Evolutionary conservation across 495 filamentous ascomycete genomes (phyloP).

Genomic region (Letharia lupina): DNA sequence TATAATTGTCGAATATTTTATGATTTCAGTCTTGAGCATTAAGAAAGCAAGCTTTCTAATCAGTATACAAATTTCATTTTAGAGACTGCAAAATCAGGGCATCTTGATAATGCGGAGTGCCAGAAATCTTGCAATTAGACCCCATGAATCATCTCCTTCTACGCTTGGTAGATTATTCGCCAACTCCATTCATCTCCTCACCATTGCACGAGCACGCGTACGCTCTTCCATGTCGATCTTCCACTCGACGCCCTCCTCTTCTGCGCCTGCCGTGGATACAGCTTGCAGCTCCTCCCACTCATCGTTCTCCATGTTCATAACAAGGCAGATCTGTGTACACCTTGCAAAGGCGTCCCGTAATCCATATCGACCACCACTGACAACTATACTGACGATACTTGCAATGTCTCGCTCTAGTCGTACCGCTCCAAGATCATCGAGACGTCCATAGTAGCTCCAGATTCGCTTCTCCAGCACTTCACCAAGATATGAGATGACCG

Average conservation of each 20-base stretch:
- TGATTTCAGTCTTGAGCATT: no score
- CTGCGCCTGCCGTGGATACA: constrained; percentile 30
- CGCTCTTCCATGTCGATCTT: constrained; percentile 55
- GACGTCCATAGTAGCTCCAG: constrained; percentile 70
- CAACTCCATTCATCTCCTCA: constrained; percentile 27
- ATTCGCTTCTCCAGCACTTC: constrained; percentile 82
- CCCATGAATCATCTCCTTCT: no score
- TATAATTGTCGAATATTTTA: no score
- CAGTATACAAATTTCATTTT: no score
- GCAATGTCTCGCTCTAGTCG: constrained; percentile 82
- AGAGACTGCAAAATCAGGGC: no score
- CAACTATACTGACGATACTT: constrained; percentile 67
- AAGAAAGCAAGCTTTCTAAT: no score
- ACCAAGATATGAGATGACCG: constrained; percentile 63
- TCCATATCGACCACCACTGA: constrained; percentile 66
- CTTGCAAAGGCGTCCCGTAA: constrained; percentile 72
- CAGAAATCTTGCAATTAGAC: no score
- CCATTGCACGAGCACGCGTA: constrained; percentile 52
- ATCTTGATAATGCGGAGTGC: no score
- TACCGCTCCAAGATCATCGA: constrained; percentile 77
- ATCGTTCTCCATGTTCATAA: constrained; percentile 95
- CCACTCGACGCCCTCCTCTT: constrained; percentile 38
- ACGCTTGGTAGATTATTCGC: no score
- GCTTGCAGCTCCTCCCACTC: constrained; percentile 77
- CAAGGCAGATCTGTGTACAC: constrained; percentile 75